Evolutionary conservation across 768 basidiomycete species (phyloP).

Genomic region (Lentinula edodes): DNA sequence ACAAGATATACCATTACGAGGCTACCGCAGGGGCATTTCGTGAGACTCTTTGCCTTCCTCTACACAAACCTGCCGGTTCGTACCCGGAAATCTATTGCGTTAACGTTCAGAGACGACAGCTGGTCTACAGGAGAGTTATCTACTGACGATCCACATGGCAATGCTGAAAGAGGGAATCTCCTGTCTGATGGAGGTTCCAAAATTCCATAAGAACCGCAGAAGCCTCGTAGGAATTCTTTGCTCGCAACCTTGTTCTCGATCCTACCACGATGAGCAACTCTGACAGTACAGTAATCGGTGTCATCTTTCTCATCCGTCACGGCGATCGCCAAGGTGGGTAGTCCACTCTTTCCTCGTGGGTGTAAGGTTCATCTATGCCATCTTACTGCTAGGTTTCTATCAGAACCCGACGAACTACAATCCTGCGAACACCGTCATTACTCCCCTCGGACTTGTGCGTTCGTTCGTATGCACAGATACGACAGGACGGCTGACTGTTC

Average conservation of each 20-base stretch:
- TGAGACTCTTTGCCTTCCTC: background rate
- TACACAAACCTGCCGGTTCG: background rate
- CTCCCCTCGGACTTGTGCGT: constrained; percentile 61
- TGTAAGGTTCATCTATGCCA: too few relatives aligned
- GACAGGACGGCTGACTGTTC: constrained; percentile 1
- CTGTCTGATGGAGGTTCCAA: background rate
- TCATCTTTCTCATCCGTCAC: constrained; percentile 52
- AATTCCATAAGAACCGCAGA: background rate
- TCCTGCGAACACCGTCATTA: constrained; percentile 52
- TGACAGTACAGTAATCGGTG: constrained; percentile 40
- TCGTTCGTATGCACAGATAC: background rate
- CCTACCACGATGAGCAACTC: constrained; percentile 3
- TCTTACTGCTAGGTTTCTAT: constrained; percentile 45
- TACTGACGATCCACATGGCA: background rate
- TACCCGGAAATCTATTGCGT: background rate
- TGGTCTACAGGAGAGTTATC: background rate
- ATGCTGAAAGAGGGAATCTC: background rate
- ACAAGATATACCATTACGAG: background rate
- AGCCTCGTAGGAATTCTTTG: background rate
- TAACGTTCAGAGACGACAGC: background rate
- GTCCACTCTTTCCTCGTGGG: background rate
- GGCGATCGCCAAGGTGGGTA: constrained; percentile 47
- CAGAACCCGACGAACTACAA: constrained; percentile 55
- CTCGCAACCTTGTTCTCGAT: background rate
- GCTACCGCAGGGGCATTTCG: background rate